Evolutionary conservation across 2,329 filamentous ascomycete species (phyloP).

Genomic region (Clonostachys byssicola): DNA sequence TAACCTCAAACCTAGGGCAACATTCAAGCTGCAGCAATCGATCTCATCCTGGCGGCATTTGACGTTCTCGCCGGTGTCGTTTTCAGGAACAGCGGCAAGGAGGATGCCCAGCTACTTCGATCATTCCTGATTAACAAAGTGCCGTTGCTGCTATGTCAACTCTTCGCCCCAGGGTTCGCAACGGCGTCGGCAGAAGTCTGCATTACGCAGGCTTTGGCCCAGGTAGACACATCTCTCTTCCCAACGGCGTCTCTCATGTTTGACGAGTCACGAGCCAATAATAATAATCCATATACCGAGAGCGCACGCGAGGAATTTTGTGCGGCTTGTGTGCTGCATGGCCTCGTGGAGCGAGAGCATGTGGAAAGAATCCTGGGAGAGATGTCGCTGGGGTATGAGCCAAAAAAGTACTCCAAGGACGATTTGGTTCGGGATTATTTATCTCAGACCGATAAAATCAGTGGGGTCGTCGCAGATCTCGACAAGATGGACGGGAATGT

Average conservation of each 20-base stretch:
- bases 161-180: conserved; percentile 63
- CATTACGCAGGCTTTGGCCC: conserved; percentile 67
- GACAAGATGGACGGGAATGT: conserved; percentile 91
- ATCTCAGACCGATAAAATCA: conserved; percentile 69
- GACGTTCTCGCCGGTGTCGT: conserved; percentile 86
- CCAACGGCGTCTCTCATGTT: conserved; percentile 57
- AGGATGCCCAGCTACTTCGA: conserved; percentile 68
- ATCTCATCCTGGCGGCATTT: conserved; percentile 84
- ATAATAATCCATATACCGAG: conserved; percentile 52
- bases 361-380: conserved; percentile 81
- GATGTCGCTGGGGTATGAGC: conserved; percentile 74
- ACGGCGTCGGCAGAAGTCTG: conserved; percentile 72
- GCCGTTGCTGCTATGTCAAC: conserved; percentile 46
- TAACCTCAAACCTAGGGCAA: conserved; percentile 52
- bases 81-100: conserved; percentile 55
- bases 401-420: conserved; percentile 75
- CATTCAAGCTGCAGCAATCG: conserved; percentile 70
- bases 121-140: conserved; percentile 78
- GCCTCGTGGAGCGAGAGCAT: conserved; percentile 72
- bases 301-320: conserved; percentile 70
- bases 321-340: conserved; percentile 85
- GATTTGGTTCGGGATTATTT: conserved; percentile 74
- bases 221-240: conserved; percentile 78
- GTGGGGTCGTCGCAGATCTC: conserved; percentile 74
- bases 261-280: conserved; percentile 51